Base-by-base conservation (phyloP, 495 filamentous ascomycete genomes). In the Aspergillus bridgeri region DNA sequence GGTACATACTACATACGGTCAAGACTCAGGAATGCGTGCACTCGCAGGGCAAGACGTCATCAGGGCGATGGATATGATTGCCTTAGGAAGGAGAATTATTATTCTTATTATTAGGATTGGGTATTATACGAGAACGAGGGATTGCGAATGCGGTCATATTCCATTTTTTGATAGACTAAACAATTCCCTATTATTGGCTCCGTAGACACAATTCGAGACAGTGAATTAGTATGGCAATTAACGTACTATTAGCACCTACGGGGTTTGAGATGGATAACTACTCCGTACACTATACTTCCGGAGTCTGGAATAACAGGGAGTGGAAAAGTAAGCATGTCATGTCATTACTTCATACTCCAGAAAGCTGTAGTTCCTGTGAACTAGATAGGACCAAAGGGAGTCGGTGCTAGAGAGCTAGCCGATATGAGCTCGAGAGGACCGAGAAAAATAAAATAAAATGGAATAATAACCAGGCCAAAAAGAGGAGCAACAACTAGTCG, bases 401-500 rank as follows among this genome's bases (percentile, higher is more conserved):
- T 18, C 3, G 27, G 21, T 27, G 49, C 11, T 18, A 42, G 18
- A 38, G 33, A 13, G 9, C 48, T 50, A 18, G 25, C 18, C 25
- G 38, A 42, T 51, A 23, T 38, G 33, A 38, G 33, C 33, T 38
- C 7, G 25, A 27, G 25, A 27, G n/a, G n/a, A n/a, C n/a, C 3
- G 33, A 38, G 33, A 11, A 13, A 11, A 38, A 38, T 2, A 7
- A 11, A 33, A 7, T 8, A 33, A 2, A 33, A 47, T 44, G 20
- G 42, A 43, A 48, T n/a, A 48, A 56, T 50, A 56, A 59, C 43
- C 57, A 57, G 6, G 4, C 25, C 25, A 27, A 25, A 49, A 53
- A 58, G 56, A 58, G 21, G 21, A 50, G 20, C 48, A 33, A 60
- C 17, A 50, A 51, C 56, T 59, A 60, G 62, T 51, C 27, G 49